These are phyloP conservation scores for Crithidia brevicula DNA, from an alignment of 208 protist species.

Conservation along the genomic window DNA sequence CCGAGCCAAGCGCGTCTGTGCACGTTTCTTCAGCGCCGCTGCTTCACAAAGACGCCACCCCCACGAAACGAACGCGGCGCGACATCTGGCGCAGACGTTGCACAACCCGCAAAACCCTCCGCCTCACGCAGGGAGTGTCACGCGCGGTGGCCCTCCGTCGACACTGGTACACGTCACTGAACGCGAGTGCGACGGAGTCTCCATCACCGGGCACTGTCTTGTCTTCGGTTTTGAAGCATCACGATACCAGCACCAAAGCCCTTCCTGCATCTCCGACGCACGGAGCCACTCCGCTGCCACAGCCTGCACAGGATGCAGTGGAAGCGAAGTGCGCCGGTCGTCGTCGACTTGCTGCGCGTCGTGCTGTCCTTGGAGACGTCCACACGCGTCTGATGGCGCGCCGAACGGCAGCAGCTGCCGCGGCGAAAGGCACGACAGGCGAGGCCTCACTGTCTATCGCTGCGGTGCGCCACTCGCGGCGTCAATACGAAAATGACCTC, in stretches of 20 bases:
- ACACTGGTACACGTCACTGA: slow-evolving; percentile 31
- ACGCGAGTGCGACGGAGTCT: background rate
- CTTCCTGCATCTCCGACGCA: background rate
- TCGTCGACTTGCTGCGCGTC: slow-evolving; percentile 4
- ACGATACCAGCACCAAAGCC: no score
- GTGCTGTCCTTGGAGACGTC: background rate
- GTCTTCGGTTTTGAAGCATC: no score
- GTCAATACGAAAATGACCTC: slow-evolving; percentile 8
- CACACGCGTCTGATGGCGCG: background rate
- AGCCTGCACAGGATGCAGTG: background rate
- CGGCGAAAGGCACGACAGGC: no score
- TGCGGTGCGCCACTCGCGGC: no score
- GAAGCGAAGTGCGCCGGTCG: background rate
- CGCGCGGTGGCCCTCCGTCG: slow-evolving; percentile 20
- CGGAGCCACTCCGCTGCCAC: no score
- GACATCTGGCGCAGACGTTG: slow-evolving; percentile 26
- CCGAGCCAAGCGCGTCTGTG: no score
- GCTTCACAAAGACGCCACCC: no score
- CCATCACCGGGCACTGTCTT: no score
- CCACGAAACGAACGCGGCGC: background rate
- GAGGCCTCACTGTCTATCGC: no score
- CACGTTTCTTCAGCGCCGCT: no score
- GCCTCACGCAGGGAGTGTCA: slow-evolving; percentile 20
- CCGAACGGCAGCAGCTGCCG: background rate
- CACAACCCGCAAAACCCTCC: slow-evolving; percentile 19